phyloP scores from a whole-genome alignment of 306 rosid species.

The Pueraria montana region DNA sequence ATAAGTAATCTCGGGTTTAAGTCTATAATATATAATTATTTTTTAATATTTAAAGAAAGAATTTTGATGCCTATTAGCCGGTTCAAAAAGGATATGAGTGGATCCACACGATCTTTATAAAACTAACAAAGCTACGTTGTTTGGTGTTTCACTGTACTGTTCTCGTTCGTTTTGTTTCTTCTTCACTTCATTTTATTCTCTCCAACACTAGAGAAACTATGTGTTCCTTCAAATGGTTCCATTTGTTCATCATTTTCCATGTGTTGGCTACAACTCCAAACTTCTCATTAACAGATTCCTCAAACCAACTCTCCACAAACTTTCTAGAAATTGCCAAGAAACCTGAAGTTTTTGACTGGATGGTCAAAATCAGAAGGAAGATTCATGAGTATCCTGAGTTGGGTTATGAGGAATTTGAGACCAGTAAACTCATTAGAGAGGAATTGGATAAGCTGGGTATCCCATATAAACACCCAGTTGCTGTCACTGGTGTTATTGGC shows the following conservation, averaged over 20 bases:
- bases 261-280: conserved; percentile 41
- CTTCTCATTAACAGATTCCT: background rate
- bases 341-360: conserved; percentile 68
- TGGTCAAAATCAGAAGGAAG: conserved; percentile 80
- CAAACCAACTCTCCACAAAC: conserved; percentile 14
- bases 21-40: too few species aligned
- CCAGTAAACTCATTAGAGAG: conserved; percentile 69
- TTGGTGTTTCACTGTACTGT: background rate
- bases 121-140: background rate
- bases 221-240: conserved; percentile 51
- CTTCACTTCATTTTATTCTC: background rate
- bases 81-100: too few species aligned
- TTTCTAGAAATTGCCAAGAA: conserved; percentile 63
- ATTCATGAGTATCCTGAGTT: conserved; percentile 82
- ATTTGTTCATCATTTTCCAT: conserved; percentile 45
- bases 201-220: conserved; percentile 20
- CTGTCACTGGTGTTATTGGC: conserved; percentile 76
- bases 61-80: too few species aligned
- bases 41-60: too few species aligned
- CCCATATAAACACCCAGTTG: conserved; percentile 68
- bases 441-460: conserved; percentile 73
- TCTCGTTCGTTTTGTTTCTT: background rate
- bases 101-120: too few species aligned
- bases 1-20: too few species aligned
- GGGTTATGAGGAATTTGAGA: conserved; percentile 78